Evolutionary conservation across 2,329 filamentous ascomycete genomes (phyloP).

Genomic region (Penicillium brasilianum): DNA sequence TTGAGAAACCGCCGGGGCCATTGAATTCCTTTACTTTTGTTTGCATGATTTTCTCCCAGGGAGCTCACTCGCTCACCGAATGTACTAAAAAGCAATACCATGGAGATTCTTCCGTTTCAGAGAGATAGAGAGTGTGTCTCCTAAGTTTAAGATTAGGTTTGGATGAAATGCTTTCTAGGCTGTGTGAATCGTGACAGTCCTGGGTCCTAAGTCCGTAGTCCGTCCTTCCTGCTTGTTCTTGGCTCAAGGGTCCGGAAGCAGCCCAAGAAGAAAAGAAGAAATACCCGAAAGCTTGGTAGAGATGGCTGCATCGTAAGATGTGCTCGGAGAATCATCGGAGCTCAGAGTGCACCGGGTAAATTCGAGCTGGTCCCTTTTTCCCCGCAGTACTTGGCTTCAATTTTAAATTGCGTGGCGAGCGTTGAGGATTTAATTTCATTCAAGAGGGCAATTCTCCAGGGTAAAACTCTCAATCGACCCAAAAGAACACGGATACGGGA

Average conservation of each 20-base stretch:
- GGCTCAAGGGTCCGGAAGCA: neutral
- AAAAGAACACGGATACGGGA: constrained; percentile 4
- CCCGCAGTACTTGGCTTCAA: constrained; percentile 21
- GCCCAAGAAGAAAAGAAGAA: neutral
- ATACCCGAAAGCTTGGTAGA: constrained; percentile 6
- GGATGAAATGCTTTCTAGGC: neutral
- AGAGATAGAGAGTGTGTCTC: neutral
- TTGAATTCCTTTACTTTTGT: neutral
- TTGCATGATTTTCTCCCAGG: constrained; percentile 13
- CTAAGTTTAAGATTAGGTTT: constrained; percentile 1
- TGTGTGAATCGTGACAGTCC: neutral
- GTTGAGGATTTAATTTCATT: neutral
- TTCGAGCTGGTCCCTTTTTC: constrained; percentile 12
- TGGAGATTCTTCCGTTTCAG: constrained; percentile 16
- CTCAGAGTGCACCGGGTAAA: constrained; percentile 22
- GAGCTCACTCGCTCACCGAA: constrained; percentile 10
- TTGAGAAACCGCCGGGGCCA: neutral
- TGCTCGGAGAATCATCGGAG: constrained; percentile 25
- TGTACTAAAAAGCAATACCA: constrained; percentile 30
- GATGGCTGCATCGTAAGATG: constrained; percentile 15
- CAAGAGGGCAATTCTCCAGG: too few relatives aligned
- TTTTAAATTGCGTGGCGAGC: constrained; percentile 9
- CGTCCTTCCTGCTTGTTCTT: neutral
- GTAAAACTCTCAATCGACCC: too few relatives aligned
- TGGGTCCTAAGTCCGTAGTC: neutral